Evolutionary conservation across 2,329 filamentous ascomycete species (phyloP).

Genomic region (Epichloe baconii): DNA sequence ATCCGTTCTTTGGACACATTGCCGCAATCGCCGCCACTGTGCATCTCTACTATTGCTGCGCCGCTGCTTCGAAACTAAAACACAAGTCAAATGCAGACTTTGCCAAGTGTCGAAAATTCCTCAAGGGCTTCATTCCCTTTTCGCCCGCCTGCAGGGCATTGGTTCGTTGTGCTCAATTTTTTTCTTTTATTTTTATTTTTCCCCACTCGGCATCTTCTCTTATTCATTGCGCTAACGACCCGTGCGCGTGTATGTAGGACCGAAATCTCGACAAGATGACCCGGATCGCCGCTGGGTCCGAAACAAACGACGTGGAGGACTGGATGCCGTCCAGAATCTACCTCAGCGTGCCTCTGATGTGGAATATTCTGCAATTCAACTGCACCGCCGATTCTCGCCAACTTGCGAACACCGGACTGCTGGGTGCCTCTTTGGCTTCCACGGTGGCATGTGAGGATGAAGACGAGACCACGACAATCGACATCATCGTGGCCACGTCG

Average conservation of each 20-base stretch:
- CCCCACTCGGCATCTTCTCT: too few species aligned
- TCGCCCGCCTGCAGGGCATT: constrained; percentile 32
- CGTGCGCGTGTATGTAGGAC: constrained; percentile 22
- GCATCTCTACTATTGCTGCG: constrained; percentile 40
- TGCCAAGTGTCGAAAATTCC: constrained; percentile 34
- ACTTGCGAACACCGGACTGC: constrained; percentile 23
- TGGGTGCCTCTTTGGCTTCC: constrained; percentile 28
- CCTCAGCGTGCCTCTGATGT: constrained; percentile 39
- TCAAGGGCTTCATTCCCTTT: constrained; percentile 33
- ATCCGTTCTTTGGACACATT: constrained; percentile 38
- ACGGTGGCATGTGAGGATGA: constrained; percentile 16
- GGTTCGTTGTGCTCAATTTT: constrained; percentile 19
- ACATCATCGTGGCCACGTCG: constrained; percentile 37
- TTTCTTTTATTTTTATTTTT: too few species aligned
- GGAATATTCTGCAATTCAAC: constrained; percentile 37
- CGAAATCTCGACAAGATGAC: constrained; percentile 34
- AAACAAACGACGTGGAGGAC: constrained; percentile 33
- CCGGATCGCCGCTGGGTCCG: constrained; percentile 33
- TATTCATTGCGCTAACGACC: neutral
- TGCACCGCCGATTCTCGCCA: constrained; percentile 24
- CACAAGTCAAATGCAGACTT: constrained; percentile 39
- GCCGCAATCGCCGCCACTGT: constrained; percentile 40
- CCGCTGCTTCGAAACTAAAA: constrained; percentile 32
- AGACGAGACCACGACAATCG: constrained; percentile 27
- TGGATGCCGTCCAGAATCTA: constrained; percentile 40